phyloP scores from a whole-genome alignment of 257 asterid species.

The Capsicum rhomboideum region DNA sequence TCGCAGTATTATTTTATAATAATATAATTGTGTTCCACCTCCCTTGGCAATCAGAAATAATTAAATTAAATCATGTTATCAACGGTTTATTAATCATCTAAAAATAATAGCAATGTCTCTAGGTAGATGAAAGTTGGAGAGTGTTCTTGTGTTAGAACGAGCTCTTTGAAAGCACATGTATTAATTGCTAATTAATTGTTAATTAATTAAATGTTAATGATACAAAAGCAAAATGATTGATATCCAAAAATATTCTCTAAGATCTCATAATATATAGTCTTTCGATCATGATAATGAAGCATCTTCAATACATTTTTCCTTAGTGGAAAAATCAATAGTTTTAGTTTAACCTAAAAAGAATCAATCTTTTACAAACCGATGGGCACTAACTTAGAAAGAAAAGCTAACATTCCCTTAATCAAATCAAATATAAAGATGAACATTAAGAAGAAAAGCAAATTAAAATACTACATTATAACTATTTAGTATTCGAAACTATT shows the following conservation, averaged over 20 bases:
- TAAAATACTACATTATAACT: background rate
- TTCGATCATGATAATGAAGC: conserved; percentile 4
- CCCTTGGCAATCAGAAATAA: background rate
- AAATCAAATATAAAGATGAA: background rate
- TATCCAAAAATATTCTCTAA: background rate
- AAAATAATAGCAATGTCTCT: background rate
- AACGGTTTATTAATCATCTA: background rate
- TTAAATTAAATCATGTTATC: background rate
- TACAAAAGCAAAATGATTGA: background rate
- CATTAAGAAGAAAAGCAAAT: background rate
- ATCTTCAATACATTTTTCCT: background rate
- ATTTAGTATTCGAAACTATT: background rate
- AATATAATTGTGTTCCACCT: background rate
- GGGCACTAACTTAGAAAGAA: background rate
- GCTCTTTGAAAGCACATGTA: background rate
- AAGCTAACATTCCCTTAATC: background rate
- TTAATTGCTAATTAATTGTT: background rate
- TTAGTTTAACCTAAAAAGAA: conserved; percentile 16
- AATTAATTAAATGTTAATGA: background rate
- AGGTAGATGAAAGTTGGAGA: background rate
- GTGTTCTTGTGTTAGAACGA: background rate
- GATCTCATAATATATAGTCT: background rate
- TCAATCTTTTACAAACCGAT: background rate
- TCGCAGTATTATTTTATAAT: background rate
- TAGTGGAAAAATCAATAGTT: background rate